Evolutionary conservation across 192 early-diverging fungal genomes (phyloP), one percentile per base, ranked within the genome.

Genomic region (Chytriomyces sp.): DNA sequence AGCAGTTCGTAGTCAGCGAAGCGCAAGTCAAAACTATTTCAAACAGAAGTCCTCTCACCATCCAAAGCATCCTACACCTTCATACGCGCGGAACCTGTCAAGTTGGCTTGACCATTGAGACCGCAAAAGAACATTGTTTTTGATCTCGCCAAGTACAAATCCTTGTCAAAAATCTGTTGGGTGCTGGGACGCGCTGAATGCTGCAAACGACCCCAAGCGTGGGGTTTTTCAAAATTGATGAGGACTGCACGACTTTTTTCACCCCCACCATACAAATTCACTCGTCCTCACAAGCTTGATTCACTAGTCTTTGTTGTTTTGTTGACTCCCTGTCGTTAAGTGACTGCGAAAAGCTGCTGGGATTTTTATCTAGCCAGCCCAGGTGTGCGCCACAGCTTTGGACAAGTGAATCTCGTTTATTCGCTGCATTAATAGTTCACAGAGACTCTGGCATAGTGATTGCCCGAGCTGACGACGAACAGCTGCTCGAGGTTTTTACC

Each of bases 331-430:
- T n/a, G n/a, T n/a, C n/a, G n/a, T n/a, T n/a, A n/a, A n/a, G n/a
- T n/a, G n/a, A n/a, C n/a, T n/a, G n/a, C n/a, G n/a, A n/a, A n/a
- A n/a, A n/a, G n/a, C n/a, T n/a, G n/a, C n/a, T n/a, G n/a, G n/a
- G n/a, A n/a, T n/a, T n/a, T n/a, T n/a, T n/a, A n/a, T n/a, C n/a
- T n/a, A n/a, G n/a, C n/a, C n/a, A n/a, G n/a, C n/a, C n/a, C n/a
- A n/a, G n/a, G n/a, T n/a, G n/a, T 90, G 59, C 92, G 74, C 39
- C 92, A 89, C 77, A 92, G 92, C 76, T 88, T 88, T 76, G 93
- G 12, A 14, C 91, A 91, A 4, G 92, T 85, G 40, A 89, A 91
- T 59, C 91, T 88, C 66, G 92, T 92, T 72, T 75, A 86, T 82
- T n/a, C n/a, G n/a, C n/a, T n/a, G n/a, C n/a, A n/a, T n/a, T n/a